Conservation (phyloP, 2,329 filamentous ascomycete genomes). For the Periconia macrospinosa region DNA sequence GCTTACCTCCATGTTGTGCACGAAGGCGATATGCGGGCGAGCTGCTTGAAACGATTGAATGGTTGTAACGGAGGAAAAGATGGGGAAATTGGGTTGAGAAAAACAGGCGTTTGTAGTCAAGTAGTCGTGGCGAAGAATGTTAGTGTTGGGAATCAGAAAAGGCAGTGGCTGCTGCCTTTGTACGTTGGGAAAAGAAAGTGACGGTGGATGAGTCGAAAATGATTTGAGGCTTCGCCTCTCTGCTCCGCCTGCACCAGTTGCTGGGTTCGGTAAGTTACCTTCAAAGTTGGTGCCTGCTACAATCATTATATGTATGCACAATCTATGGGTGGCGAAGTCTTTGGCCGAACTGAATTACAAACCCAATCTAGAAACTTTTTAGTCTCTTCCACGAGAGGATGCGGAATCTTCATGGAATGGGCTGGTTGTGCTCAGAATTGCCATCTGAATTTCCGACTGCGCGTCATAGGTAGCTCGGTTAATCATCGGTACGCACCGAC, state of each 20-base stretch:
- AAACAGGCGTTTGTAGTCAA: not conserved
- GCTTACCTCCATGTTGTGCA: constrained; percentile 3
- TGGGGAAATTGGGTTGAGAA: not conserved
- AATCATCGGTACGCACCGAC: constrained; percentile 9
- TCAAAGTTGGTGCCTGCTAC: too few species aligned
- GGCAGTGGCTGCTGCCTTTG: not conserved
- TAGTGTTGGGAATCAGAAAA: too few species aligned
- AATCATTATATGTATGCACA: too few species aligned
- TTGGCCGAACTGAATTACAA: too few species aligned
- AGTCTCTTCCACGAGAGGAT: too few species aligned
- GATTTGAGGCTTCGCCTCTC: not conserved
- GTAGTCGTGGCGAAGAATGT: not conserved
- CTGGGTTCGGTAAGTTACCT: too few species aligned
- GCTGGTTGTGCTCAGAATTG: too few species aligned
- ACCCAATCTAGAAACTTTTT: too few species aligned
- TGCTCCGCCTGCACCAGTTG: not conserved
- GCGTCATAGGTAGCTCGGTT: constrained; percentile 28
- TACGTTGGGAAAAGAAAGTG: not conserved
- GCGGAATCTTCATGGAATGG: too few species aligned
- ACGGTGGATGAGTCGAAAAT: not conserved
- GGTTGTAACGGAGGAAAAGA: not conserved
- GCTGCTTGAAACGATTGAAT: not conserved
- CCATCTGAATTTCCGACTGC: constrained; percentile 16
- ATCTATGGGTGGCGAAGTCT: too few species aligned
- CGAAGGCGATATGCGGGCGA: too few species aligned